phyloP scores from a whole-genome alignment of 2,329 filamentous ascomycete genomes.

The Fusarium praegraminearum region DNA sequence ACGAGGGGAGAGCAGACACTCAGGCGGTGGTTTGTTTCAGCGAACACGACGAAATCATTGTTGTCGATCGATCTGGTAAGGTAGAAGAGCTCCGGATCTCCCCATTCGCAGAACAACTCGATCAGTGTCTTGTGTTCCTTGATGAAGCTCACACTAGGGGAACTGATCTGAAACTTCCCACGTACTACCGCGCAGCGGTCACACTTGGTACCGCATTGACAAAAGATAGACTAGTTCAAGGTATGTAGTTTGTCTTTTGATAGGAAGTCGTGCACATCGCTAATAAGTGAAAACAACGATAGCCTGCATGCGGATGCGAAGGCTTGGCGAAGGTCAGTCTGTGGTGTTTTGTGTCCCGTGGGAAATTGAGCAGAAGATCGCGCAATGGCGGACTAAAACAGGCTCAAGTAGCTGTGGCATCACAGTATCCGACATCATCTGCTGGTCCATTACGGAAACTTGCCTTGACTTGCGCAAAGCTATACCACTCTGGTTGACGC shows the following conservation, averaged over 20 bases:
- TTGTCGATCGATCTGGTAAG: constrained; percentile 62
- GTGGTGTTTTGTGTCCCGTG: constrained; percentile 70
- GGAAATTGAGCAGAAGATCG: constrained; percentile 72
- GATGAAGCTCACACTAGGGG: constrained; percentile 62
- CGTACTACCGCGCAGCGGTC: constrained; percentile 70
- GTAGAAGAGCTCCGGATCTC: constrained; percentile 68
- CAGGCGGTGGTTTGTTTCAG: constrained; percentile 66
- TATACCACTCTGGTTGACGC: constrained; percentile 66
- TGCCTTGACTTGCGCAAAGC: constrained; percentile 25
- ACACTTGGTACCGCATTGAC: constrained; percentile 74
- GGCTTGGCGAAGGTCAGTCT: constrained; percentile 74
- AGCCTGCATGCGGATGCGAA: constrained; percentile 79
- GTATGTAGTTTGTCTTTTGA: no score
- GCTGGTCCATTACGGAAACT: constrained; percentile 64
- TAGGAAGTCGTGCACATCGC: no score
- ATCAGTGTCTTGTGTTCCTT: constrained; percentile 73
- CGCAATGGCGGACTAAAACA: no score
- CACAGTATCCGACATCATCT: constrained; percentile 62
- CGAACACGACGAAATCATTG: constrained; percentile 64
- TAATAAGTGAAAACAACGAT: no score
- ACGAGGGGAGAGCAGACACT: no score
- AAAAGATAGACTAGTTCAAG: constrained; percentile 78
- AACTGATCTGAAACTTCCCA: constrained; percentile 71
- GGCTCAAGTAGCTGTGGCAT: no score
- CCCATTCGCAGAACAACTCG: constrained; percentile 66